These are phyloP conservation scores for Podospora sp. DNA, from an alignment of 495 filamentous ascomycete genomes.

Conservation along the genomic window DNA sequence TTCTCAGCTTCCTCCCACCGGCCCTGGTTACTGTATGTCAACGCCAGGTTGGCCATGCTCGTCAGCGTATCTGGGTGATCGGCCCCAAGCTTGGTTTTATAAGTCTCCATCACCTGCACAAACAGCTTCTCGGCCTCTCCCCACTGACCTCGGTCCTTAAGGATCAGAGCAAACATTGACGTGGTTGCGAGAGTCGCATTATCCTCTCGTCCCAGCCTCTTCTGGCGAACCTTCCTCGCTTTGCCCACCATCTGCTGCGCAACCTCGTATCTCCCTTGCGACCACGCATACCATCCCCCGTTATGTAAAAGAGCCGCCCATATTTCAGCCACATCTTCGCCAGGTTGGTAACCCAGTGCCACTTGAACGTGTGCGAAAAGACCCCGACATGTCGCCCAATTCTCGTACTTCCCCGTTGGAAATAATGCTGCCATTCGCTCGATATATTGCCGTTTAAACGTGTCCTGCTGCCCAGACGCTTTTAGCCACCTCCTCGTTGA, in stretches of 20 bases:
- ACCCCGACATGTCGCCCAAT: slow-evolving; percentile 33
- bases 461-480: no score
- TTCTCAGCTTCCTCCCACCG: slow-evolving; percentile 17
- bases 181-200: slow-evolving; percentile 9
- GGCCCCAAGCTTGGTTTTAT: no score
- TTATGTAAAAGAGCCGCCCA: slow-evolving; percentile 29
- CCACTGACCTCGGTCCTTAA: slow-evolving; percentile 8
- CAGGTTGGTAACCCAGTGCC: slow-evolving; percentile 21
- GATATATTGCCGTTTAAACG: no score
- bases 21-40: slow-evolving; percentile 21
- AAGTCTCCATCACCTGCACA: no score
- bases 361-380: slow-evolving; percentile 28
- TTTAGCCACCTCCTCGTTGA: no score
- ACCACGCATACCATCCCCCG: slow-evolving; percentile 29
- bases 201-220: slow-evolving; percentile 14
- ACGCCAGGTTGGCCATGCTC: no score
- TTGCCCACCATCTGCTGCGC: slow-evolving; percentile 21
- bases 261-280: slow-evolving; percentile 25
- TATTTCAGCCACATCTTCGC: slow-evolving; percentile 11
- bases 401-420: slow-evolving; percentile 42
- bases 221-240: slow-evolving; percentile 13
- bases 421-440: slow-evolving; percentile 42
- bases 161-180: slow-evolving; percentile 11
- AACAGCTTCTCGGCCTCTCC: background rate
- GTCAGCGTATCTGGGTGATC: no score